Conservation (phyloP, 257 asterid species). For the Nyctanthes arbortristis region DNA sequence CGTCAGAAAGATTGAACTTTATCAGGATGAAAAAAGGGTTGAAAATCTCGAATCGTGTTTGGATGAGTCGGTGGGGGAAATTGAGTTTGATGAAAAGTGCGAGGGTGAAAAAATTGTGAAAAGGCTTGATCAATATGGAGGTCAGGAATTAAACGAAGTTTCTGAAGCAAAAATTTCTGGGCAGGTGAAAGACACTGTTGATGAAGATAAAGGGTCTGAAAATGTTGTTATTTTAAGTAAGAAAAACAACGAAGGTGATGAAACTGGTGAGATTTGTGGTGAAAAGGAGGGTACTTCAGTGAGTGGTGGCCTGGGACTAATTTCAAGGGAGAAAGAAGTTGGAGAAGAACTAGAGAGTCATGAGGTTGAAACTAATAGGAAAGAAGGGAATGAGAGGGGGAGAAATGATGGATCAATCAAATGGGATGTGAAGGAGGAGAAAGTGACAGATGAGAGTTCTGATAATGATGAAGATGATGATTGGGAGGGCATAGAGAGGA, state of each 20-base stretch:
- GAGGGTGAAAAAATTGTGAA: slow-evolving; percentile 17
- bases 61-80: slow-evolving; percentile 10
- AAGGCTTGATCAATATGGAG: slow-evolving; percentile 31
- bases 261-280: slow-evolving; percentile 10
- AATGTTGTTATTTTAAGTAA: slow-evolving; percentile 25
- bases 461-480: slow-evolving; percentile 58
- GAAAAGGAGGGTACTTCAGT: slow-evolving; percentile 16
- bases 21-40: slow-evolving; percentile 29
- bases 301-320: slow-evolving; percentile 3
- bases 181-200: slow-evolving; percentile 17
- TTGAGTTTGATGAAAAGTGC: slow-evolving; percentile 11
- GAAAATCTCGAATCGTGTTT: slow-evolving; percentile 30
- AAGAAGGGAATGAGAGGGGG: slow-evolving; percentile 19
- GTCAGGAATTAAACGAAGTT: slow-evolving; percentile 20
- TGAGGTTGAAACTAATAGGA: slow-evolving; percentile 23
- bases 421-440: slow-evolving; percentile 24
- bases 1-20: slow-evolving; percentile 43
- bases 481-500: slow-evolving; percentile 96
- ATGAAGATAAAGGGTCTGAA: slow-evolving; percentile 14
- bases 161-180: slow-evolving; percentile 15
- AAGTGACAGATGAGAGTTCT: slow-evolving; percentile 13
- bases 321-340: slow-evolving; percentile 13
- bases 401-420: slow-evolving; percentile 16
- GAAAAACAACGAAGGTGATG: slow-evolving; percentile 18
- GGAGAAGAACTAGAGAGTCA: slow-evolving; percentile 18